These are phyloP conservation scores for Phytopythium helicoides DNA, from an alignment of 352 stramenopile species.

Conservation along the genomic window DNA sequence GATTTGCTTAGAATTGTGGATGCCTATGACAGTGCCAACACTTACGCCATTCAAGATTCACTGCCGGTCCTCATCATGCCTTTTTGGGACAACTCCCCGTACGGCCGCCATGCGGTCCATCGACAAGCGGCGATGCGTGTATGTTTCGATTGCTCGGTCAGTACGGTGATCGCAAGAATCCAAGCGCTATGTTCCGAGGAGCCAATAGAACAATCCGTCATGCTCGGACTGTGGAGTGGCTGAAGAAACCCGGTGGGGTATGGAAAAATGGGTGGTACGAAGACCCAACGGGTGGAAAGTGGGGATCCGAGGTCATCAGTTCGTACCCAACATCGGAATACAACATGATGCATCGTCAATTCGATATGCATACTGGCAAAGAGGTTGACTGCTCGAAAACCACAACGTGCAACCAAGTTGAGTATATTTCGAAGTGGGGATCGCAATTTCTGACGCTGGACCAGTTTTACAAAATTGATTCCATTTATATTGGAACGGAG, in stretches of 20 bases:
- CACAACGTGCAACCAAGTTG: neutral
- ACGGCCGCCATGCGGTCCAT: constrained; percentile 3
- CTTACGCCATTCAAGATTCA: constrained; percentile 9
- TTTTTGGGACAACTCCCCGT: constrained; percentile 13
- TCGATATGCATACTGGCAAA: neutral
- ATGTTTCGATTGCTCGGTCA: constrained; percentile 6
- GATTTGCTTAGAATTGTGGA: constrained; percentile 10
- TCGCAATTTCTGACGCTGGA: constrained; percentile 11
- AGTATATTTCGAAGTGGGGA: constrained; percentile 6
- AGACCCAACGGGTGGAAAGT: neutral
- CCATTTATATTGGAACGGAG: constrained; percentile 11
- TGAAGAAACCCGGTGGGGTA: neutral
- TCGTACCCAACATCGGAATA: neutral
- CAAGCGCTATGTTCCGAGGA: constrained; percentile 8
- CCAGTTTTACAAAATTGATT: constrained; percentile 19
- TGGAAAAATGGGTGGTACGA: constrained; percentile 13
- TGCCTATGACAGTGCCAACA: constrained; percentile 9
- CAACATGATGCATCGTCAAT: constrained; percentile 2
- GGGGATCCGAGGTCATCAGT: constrained; percentile 4
- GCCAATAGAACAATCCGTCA: constrained; percentile 3
- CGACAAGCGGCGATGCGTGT: constrained; percentile 9
- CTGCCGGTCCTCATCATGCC: constrained; percentile 19
- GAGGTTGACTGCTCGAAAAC: constrained; percentile 1
- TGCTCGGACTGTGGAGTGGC: constrained; percentile 3
- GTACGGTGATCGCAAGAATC: neutral